Conservation (phyloP, 1,284 basidiomycete species). For the Irpex lacteus region DNA sequence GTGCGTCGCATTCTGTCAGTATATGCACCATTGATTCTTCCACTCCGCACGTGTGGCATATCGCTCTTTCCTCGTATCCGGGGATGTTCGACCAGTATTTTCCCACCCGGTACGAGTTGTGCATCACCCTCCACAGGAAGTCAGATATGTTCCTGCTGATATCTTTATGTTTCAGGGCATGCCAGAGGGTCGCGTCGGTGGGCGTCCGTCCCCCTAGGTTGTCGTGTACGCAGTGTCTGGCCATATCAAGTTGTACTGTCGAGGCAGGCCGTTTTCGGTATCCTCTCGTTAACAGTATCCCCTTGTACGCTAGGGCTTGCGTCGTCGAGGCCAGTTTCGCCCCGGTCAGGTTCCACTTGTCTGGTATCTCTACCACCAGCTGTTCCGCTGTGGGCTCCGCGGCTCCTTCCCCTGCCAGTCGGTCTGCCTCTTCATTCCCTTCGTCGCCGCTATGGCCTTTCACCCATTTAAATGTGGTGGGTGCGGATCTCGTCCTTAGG, state of each 20-base stretch:
- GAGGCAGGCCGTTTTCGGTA: not conserved
- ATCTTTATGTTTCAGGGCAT: conserved; percentile 18
- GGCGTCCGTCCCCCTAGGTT: not conserved
- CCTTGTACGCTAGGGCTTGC: conserved; percentile 17
- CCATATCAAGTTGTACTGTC: not conserved
- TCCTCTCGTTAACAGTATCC: not conserved
- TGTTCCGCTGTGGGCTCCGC: conserved; percentile 4
- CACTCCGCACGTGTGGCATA: conserved; percentile 22
- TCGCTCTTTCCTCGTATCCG: conserved; percentile 19
- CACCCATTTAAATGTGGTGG: conserved; percentile 24
- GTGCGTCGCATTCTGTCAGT: conserved; percentile 23
- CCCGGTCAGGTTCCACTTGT: conserved; percentile 8
- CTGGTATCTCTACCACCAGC: not conserved
- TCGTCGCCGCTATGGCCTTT: conserved; percentile 24
- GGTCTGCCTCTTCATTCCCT: conserved; percentile 26
- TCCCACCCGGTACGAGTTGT: conserved; percentile 27
- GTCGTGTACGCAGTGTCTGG: not conserved
- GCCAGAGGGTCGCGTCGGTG: not conserved
- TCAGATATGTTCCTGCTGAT: conserved; percentile 21
- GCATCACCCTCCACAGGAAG: conserved; percentile 30
- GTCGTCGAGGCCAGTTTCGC: conserved; percentile 14
- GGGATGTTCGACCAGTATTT: conserved; percentile 27
- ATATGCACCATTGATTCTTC: conserved; percentile 31
- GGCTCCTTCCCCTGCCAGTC: conserved; percentile 20
- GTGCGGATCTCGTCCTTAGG: conserved; percentile 17